phyloP scores from a whole-genome alignment of 106 monocot species.

The Dactylorhiza incarnata region DNA sequence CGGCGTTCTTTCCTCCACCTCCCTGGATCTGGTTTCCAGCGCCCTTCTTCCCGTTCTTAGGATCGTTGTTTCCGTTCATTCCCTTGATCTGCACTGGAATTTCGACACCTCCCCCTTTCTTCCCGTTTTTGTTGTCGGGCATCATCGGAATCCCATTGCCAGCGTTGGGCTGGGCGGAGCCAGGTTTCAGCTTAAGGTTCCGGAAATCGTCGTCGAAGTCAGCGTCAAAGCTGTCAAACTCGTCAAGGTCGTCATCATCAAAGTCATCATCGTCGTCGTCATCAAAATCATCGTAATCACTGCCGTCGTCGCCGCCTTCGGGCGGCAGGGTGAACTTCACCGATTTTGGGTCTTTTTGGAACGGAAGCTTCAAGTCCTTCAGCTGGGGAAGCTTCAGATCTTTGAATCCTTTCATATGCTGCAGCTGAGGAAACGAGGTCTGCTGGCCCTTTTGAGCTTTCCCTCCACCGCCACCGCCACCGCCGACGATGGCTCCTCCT shows the following conservation, averaged over 20 bases:
- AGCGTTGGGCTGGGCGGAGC: conserved; percentile 9
- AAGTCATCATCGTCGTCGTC: conserved; percentile 40
- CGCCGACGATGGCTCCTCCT: conserved; percentile 12
- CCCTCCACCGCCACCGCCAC: conserved; percentile 1
- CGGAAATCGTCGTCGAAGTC: conserved; percentile 50
- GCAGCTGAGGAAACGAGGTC: conserved; percentile 19
- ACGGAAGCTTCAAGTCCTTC: conserved; percentile 50
- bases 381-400: conserved; percentile 47
- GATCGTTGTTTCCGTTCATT: conserved; percentile 3
- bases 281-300: conserved; percentile 25
- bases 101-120: conserved; percentile 16
- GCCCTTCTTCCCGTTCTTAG: conserved; percentile 22
- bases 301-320: conserved; percentile 29
- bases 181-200: conserved; percentile 34
- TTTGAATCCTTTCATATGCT: conserved; percentile 39
- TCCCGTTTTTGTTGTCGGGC: conserved; percentile 30
- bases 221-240: conserved; percentile 35
- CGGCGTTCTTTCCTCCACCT: conserved; percentile 6
- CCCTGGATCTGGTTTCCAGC: conserved; percentile 6
- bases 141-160: conserved; percentile 4
- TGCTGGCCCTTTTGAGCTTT: conserved; percentile 29
- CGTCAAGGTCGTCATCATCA: conserved; percentile 39
- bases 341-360: conserved; percentile 39
- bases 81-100: conserved; percentile 27
- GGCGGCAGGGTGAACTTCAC: conserved; percentile 46